Conservation (phyloP, 768 basidiomycete species). For the Calocybe cyanea region DNA sequence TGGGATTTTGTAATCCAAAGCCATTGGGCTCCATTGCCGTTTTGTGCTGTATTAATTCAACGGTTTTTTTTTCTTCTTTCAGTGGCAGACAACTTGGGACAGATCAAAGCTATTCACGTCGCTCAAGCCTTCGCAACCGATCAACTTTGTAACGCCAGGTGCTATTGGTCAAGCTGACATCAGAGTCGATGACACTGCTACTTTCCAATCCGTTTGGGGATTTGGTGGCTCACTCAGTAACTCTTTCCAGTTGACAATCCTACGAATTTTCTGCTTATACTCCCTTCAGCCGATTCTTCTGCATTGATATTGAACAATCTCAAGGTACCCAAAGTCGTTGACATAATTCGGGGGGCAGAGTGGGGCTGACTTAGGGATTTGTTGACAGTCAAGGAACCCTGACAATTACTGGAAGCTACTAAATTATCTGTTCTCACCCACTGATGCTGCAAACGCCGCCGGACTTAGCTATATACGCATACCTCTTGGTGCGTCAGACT, state of each 20-base stretch:
- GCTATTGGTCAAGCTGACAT: slow-evolving; percentile 56
- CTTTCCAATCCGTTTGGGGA: slow-evolving; percentile 60
- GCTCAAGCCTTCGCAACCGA: slow-evolving; percentile 37
- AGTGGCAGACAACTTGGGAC: slow-evolving; percentile 59
- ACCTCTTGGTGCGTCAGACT: slow-evolving; percentile 68
- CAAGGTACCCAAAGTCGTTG: slow-evolving; percentile 44
- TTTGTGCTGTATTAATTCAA: neutral
- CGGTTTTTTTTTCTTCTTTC: slow-evolving; percentile 3
- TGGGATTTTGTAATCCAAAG: slow-evolving; percentile 43
- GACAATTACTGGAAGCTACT: slow-evolving; percentile 56
- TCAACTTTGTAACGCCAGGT: slow-evolving; percentile 53
- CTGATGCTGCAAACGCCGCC: slow-evolving; percentile 55
- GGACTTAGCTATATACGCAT: slow-evolving; percentile 66
- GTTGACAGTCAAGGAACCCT: slow-evolving; percentile 40
- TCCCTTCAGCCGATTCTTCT: slow-evolving; percentile 58
- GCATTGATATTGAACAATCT: slow-evolving; percentile 54
- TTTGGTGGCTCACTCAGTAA: slow-evolving; percentile 64
- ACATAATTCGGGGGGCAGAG: too few species aligned
- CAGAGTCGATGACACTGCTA: slow-evolving; percentile 44
- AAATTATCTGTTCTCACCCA: slow-evolving; percentile 53
- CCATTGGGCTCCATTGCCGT: neutral
- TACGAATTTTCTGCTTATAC: too few species aligned
- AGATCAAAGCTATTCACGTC: slow-evolving; percentile 46
- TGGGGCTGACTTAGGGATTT: neutral
- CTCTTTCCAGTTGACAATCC: slow-evolving; percentile 2